Evolutionary conservation across 208 protist species (phyloP), one percentile per base, ranked within the genome.

Genomic region (Crithidia sp.): DNA sequence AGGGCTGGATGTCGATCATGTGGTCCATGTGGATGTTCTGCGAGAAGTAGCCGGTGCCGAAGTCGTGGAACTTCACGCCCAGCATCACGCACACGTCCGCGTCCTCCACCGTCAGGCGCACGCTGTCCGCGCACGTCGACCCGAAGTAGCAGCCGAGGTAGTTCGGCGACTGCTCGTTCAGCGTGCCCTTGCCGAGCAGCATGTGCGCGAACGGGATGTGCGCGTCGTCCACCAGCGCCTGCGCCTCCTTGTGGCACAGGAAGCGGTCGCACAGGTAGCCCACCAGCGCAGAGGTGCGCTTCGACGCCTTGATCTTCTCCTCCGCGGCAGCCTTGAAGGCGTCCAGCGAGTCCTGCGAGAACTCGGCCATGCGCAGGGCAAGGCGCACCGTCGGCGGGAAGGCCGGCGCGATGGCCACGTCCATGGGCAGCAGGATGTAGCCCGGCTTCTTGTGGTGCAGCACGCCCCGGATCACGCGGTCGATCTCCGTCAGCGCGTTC

Each of bases 1-100:
- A 77, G 16, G 79, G 72, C 72, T 76, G 68, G 58, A 85, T 83
- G 60, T 81, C 71, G 55, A 85, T 28, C 28, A 28, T 28, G 28
- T 28, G 28, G 28, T 28, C 28, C 28, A 28, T 28, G 28, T 28
- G 28, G 28, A 28, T 28, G 28, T 28, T 79, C 40, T 84, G 79
- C 17, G 82, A 81, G 72, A 87, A 87, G 72, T 72, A 84, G 52
- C 78, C 71, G n/a, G 75, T 87, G 63, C 77, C 82, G 67, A 87
- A 84, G 66, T 84, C 82, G 68, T 87, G 78, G 82, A 87, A 87
- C 63, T 78, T 83, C 49, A 83, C 82, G 59, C 82, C 79, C 28
- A 87, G 28, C 39, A 71, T 57, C 45, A 82, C 57, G 53, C 64
- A 71, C 53, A 71, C 71, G n/a, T 83, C 79, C 4, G 76, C 67